phyloP scores from a whole-genome alignment of 805 yeast species.

The Saccharomyces kudriavzevii region DNA sequence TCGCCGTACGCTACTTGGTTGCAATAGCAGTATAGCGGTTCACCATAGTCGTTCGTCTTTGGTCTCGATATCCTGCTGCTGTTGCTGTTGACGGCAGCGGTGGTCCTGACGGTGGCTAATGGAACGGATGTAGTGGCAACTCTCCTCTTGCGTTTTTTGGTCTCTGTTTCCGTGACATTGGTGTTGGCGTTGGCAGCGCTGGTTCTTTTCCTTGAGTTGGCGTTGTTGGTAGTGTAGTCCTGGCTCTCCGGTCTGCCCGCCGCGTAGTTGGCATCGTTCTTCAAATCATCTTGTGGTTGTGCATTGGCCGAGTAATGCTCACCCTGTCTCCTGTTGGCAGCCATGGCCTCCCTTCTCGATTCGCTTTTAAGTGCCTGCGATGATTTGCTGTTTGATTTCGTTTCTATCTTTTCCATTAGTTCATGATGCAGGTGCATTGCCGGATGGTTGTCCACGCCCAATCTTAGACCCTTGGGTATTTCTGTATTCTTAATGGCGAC shows the following conservation, averaged over 20 bases:
- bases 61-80: constrained; percentile 7
- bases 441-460: constrained; percentile 81
- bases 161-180: constrained; percentile 1
- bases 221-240: constrained; percentile 10
- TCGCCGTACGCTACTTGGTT: constrained; percentile 96
- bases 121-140: background rate
- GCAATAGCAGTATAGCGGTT: constrained; percentile 91
- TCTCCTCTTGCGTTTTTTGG: constrained; percentile 20
- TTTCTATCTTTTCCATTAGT: constrained; percentile 28
- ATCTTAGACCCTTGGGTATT: constrained; percentile 69
- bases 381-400: constrained; percentile 32
- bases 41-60: constrained; percentile 37
- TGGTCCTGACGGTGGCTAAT: constrained; percentile 3
- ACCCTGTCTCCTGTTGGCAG: constrained; percentile 50
- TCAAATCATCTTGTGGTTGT: constrained; percentile 14
- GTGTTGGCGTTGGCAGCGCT: constrained; percentile 10
- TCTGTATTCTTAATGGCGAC: constrained; percentile 60
- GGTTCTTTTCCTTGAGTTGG: constrained; percentile 14
- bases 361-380: constrained; percentile 76
- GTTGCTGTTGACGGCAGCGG: constrained; percentile 4
- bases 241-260: constrained; percentile 10
- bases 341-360: constrained; percentile 83
- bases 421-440: constrained; percentile 52
- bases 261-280: background rate
- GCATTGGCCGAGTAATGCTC: constrained; percentile 2